Base-by-base conservation (phyloP, 192 early-diverging fungal species). In the Umbelopsis sp. region DNA sequence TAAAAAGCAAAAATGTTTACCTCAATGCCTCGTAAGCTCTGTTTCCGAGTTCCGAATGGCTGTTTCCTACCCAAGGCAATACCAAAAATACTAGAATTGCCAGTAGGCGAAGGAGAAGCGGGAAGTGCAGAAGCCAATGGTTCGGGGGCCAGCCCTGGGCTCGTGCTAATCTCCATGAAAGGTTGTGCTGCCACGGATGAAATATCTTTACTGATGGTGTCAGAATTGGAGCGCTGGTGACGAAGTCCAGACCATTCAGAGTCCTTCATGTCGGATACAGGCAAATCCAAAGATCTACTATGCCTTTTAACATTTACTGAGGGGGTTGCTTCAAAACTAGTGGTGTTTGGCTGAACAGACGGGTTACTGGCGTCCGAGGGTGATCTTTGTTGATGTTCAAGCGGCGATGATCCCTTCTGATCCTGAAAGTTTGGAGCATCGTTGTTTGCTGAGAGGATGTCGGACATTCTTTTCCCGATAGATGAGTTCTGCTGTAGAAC, bases 391-490 rank as follows among this genome's bases (percentile, higher is more conserved):
- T 23, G 33, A 22, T 68, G 27, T 27, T 46, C 46, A 27, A 64
- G n/a, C 15, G 58, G 66, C 22, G 33, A 49, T 30, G 58, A 30
- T 49, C 18, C 35, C 22, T 58, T 37, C 45, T 61, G 11, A 25
- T 46, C n/a, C 23, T 46, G 49, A 47, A 51, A 46, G 20, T 22
- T 72, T 25, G 68, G 33, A 27, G 25, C 23, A 22, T 45, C 49
- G 66, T 45, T 69, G 46, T 33, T 18, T 18, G 65, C 46, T 3
- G 80, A 68, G 21, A 82, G 69, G 68, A 77, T 71, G 44, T 89
- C 73, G 4, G 91, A 93, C 46, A 93, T 87, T 51, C 91, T 88
- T 68, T 93, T 91, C 8, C 95, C 93, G 22, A 94, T 90, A 6
- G 90, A 82, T 11, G 92, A 92, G 74, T 88, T 72, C 33, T 61